These are phyloP conservation scores for Clonostachys solani DNA, from an alignment of 2,329 filamentous ascomycete species.

Conservation along the genomic window DNA sequence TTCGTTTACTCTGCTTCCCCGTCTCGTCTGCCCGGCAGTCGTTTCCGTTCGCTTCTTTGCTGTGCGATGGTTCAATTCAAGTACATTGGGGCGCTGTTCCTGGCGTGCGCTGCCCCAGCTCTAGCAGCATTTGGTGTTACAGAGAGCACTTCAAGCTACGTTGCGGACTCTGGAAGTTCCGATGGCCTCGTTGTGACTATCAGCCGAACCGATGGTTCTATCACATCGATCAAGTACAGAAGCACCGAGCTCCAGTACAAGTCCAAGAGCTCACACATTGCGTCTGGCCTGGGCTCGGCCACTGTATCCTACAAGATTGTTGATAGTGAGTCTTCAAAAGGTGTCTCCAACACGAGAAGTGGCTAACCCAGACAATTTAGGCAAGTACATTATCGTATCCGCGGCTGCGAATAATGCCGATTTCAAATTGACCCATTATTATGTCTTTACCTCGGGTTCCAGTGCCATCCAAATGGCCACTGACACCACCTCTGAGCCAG, in stretches of 20 bases:
- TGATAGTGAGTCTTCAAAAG: no score
- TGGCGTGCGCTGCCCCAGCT: slow-evolving; percentile 8
- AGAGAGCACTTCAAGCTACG: slow-evolving; percentile 30
- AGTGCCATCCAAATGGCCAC: slow-evolving; percentile 58
- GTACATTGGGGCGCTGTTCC: no score
- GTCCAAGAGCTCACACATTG: slow-evolving; percentile 48
- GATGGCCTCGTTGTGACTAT: slow-evolving; percentile 48
- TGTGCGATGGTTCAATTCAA: no score
- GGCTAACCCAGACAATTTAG: no score
- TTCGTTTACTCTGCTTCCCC: no score
- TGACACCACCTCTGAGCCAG: slow-evolving; percentile 52
- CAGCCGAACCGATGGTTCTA: slow-evolving; percentile 52
- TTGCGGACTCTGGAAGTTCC: slow-evolving; percentile 41
- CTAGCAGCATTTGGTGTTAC: slow-evolving; percentile 37
- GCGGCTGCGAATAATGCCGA: no score
- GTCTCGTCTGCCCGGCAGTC: no score
- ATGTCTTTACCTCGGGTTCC: slow-evolving; percentile 56
- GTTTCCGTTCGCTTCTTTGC: no score
- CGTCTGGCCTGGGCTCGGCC: slow-evolving; percentile 53
- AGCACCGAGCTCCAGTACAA: slow-evolving; percentile 55
- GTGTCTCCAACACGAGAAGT: no score
- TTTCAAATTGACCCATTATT: slow-evolving; percentile 52
- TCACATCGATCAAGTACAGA: slow-evolving; percentile 58
- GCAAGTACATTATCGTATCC: no score
- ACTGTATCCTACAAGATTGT: slow-evolving; percentile 34